phyloP scores from a whole-genome alignment of 1,284 basidiomycete genomes.

The Pascua guehoae region DNA sequence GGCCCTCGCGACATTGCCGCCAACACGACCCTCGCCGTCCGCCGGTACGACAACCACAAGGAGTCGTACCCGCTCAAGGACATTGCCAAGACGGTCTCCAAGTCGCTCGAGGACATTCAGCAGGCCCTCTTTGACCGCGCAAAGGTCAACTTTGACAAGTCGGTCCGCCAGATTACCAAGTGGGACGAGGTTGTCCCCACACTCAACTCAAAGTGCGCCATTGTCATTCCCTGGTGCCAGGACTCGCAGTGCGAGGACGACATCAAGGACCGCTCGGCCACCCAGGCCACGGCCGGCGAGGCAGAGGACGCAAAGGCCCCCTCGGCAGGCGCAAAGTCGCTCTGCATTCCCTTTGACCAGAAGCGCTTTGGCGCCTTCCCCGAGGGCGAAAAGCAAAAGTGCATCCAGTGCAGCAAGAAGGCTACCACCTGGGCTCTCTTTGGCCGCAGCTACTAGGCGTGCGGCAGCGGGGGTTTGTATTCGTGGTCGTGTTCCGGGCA shows the following conservation, averaged over 20 bases:
- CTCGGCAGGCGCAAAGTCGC: conserved; percentile 95
- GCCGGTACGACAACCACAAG: conserved; percentile 83
- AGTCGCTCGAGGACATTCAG: conserved; percentile 82
- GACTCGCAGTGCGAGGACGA: conserved; percentile 90
- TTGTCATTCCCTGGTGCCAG: conserved; percentile 96
- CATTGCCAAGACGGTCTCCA: conserved; percentile 59
- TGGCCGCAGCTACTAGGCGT: conserved; percentile 55
- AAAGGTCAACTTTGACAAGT: conserved; percentile 68
- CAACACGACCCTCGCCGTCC: conserved; percentile 75
- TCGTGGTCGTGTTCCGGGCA: neutral
- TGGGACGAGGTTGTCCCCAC: conserved; percentile 92
- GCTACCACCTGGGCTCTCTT: conserved; percentile 93
- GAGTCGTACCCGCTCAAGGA: conserved; percentile 65
- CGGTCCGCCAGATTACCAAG: conserved; percentile 68
- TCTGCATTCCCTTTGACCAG: conserved; percentile 97
- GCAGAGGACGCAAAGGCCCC: conserved; percentile 91
- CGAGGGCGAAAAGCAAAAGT: conserved; percentile 74
- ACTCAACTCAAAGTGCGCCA: conserved; percentile 82
- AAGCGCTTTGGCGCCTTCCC: conserved; percentile 62
- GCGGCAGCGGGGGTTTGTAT: conserved; percentile 1
- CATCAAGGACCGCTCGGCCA: conserved; percentile 88
- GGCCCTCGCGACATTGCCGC: conserved; percentile 90
- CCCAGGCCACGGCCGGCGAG: conserved; percentile 59
- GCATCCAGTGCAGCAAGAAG: conserved; percentile 74
- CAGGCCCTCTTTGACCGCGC: conserved; percentile 81